phyloP scores from a whole-genome alignment of 2,329 filamentous ascomycete genomes.

The Cryoendolithus antarcticus region DNA sequence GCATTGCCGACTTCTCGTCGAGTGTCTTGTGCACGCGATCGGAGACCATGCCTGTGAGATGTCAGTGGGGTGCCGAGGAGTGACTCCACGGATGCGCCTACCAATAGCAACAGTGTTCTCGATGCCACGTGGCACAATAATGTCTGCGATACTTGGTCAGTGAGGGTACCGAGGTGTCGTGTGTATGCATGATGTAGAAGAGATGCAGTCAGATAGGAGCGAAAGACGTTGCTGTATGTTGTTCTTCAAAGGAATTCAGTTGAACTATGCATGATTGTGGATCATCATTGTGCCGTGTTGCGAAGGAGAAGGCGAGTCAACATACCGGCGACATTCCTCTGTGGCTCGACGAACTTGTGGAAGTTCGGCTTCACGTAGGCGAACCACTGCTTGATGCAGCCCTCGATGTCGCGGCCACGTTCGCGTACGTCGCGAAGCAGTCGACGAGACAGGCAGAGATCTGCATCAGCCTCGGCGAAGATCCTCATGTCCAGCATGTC shows the following conservation, averaged over 20 bases:
- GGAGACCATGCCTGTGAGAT: conserved; percentile 63
- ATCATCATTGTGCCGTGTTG: conserved; percentile 21
- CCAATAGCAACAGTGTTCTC: conserved; percentile 85
- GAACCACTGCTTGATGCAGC: conserved; percentile 98
- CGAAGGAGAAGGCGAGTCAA: conserved; percentile 4
- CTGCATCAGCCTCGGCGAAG: conserved; percentile 90
- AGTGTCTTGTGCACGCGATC: conserved; percentile 86
- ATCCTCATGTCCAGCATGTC: conserved; percentile 92
- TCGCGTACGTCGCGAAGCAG: conserved; percentile 81
- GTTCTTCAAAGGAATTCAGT: conserved; percentile 26
- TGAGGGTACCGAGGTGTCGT: neutral
- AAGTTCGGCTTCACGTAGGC: conserved; percentile 93
- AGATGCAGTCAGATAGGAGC: conserved; percentile 21
- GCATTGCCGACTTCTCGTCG: conserved; percentile 69
- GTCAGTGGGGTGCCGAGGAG: conserved; percentile 9
- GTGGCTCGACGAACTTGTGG: conserved; percentile 83
- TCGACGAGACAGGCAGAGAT: conserved; percentile 84
- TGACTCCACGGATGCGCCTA: neutral
- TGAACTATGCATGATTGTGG: conserved; percentile 28
- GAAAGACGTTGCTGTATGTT: conserved; percentile 24
- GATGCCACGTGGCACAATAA: conserved; percentile 89
- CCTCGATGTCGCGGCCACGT: conserved; percentile 81
- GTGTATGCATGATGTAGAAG: neutral
- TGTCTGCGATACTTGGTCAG: conserved; percentile 41
- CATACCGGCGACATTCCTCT: conserved; percentile 69